Conservation (phyloP, 2,329 filamentous ascomycete genomes). For the Fusarium marasasianum region DNA sequence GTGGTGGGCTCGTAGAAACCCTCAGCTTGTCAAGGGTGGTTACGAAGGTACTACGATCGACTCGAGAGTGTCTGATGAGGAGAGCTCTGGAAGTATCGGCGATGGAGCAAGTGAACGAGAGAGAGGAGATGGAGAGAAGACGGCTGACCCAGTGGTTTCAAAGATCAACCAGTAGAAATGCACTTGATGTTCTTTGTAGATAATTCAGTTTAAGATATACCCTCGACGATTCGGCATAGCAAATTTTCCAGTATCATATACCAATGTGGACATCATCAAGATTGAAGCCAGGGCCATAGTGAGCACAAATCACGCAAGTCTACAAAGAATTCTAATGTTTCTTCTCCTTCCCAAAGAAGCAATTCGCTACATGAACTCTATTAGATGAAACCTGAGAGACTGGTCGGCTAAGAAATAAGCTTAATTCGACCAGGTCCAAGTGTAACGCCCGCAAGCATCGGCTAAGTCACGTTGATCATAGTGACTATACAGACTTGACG, state of each 20-base stretch:
- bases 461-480: no score
- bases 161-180: neutral
- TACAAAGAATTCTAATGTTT: fast-evolving
- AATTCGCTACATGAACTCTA: neutral
- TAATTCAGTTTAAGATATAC: neutral
- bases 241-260: neutral
- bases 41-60: slow-evolving; percentile 28
- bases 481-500: no score
- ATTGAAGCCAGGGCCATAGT: fast-evolving
- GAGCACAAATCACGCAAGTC: neutral
- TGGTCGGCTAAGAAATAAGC: neutral
- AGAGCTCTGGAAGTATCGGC: slow-evolving; percentile 6
- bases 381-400: neutral
- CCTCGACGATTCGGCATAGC: neutral
- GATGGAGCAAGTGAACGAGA: slow-evolving; percentile 5
- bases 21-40: slow-evolving; percentile 29
- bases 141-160: neutral
- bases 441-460: neutral
- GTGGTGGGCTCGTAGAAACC: slow-evolving; percentile 41
- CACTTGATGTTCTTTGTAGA: no score
- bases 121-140: slow-evolving; percentile 1
- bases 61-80: slow-evolving; percentile 32
- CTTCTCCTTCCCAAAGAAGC: neutral
- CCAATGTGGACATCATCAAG: fast-evolving
- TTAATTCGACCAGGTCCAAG: neutral